phyloP scores from a whole-genome alignment of 305 asterid genomes.

The Fraxinus floribunda region DNA sequence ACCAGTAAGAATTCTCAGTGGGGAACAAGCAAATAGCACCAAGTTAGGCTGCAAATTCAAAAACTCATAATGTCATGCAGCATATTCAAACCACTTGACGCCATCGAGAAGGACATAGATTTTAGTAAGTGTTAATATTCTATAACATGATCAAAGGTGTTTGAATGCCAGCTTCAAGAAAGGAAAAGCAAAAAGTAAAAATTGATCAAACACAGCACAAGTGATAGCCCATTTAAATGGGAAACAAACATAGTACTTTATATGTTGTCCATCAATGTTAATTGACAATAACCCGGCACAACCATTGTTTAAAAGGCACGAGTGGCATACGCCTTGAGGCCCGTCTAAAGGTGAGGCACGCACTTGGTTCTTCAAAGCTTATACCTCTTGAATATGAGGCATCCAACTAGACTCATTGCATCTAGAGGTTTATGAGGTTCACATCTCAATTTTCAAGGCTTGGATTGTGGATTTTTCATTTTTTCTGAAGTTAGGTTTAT shows the following conservation, averaged over 20 bases:
- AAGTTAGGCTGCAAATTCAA: constrained; percentile 1
- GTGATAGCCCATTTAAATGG: neutral
- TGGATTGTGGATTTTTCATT: neutral
- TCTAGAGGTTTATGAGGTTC: neutral
- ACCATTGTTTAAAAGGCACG: neutral
- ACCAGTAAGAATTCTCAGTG: constrained; percentile 2
- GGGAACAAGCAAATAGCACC: constrained; percentile 1
- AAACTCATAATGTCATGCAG: neutral
- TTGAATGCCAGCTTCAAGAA: neutral
- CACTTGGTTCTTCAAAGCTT: neutral
- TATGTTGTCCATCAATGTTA: neutral
- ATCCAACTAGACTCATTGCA: neutral
- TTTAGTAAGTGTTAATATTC: neutral
- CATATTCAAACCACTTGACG: constrained; percentile 5
- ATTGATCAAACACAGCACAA: neutral
- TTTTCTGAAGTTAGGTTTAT: neutral
- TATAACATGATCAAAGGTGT: neutral
- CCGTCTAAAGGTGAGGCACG: neutral
- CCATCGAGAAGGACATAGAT: constrained; percentile 2
- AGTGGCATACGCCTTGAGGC: neutral
- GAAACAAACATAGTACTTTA: neutral
- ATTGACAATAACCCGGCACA: neutral
- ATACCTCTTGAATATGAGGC: neutral
- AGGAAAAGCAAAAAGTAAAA: neutral
- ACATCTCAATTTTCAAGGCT: neutral